phyloP scores from a whole-genome alignment of 257 asterid species.

The Avicennia marina region DNA sequence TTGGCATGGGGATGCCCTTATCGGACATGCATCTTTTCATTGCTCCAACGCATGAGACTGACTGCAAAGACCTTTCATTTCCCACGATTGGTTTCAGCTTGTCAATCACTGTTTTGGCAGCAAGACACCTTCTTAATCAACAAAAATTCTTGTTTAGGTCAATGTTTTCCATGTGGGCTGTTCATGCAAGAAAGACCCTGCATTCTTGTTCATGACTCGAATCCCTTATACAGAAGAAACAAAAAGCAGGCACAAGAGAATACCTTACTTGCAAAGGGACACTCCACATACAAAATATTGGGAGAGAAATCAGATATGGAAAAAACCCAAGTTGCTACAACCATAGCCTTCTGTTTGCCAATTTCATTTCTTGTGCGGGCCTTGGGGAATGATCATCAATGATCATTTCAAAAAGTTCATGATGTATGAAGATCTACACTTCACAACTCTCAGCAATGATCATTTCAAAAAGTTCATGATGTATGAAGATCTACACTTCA shows the following conservation, averaged over 20 bases:
- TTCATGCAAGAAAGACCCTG: background rate
- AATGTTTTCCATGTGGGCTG: constrained; percentile 20
- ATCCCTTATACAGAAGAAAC: background rate
- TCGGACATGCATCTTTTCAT: no score
- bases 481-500: constrained; percentile 49
- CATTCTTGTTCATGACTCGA: no score
- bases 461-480: constrained; percentile 38
- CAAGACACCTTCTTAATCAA: no score
- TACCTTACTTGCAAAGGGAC: constrained; percentile 33
- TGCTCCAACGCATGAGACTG: no score
- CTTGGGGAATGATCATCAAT: constrained; percentile 47
- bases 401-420: constrained; percentile 43
- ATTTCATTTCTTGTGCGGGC: constrained; percentile 38
- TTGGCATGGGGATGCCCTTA: no score
- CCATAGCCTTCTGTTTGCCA: constrained; percentile 41
- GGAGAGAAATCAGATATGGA: constrained; percentile 37
- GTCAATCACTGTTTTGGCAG: no score
- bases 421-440: constrained; percentile 47
- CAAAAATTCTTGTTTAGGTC: no score
- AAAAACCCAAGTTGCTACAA: constrained; percentile 41
- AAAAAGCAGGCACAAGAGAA: background rate
- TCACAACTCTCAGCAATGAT: constrained; percentile 42
- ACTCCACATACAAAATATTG: constrained; percentile 26
- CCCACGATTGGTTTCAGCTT: no score
- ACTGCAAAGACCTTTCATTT: no score